Percentiles rank a stretch among this genome's conserved stretches.
These are phyloP conservation scores for Spinellus fusiger DNA, from an alignment of 192 early-diverging fungal genomes.

Conservation along the genomic window DNA sequence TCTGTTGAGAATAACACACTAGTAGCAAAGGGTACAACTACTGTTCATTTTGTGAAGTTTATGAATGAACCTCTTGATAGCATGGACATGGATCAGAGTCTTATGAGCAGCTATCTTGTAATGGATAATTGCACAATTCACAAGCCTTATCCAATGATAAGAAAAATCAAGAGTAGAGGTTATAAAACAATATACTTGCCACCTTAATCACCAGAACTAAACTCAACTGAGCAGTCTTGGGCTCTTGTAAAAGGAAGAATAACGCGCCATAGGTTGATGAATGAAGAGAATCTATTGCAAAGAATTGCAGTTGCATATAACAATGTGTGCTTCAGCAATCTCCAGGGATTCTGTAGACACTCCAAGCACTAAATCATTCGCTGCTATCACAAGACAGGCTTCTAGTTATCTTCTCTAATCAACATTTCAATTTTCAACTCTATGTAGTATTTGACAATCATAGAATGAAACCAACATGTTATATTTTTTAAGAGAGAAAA, in stretches of 20 bases:
- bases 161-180: conserved; percentile 4
- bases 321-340: conserved; percentile 4
- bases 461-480: too few species aligned
- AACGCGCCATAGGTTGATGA: conserved; percentile 5
- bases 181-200: conserved; percentile 14
- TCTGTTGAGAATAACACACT: background rate
- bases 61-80: background rate
- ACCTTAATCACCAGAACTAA: conserved; percentile 12
- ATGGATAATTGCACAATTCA: conserved; percentile 22
- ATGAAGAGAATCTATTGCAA: background rate
- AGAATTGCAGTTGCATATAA: conserved; percentile 3
- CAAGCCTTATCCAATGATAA: conserved; percentile 6
- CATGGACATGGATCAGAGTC: background rate
- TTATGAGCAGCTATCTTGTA: conserved; percentile 8
- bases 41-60: conserved; percentile 3
- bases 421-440: too few species aligned
- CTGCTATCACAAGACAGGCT: conserved; percentile 1
- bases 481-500: too few species aligned
- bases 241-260: conserved; percentile 10
- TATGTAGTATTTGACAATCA: too few species aligned
- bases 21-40: conserved; percentile 9
- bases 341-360: conserved; percentile 7
- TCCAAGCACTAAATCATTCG: conserved; percentile 6
- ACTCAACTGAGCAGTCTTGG: conserved; percentile 23
- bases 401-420: too few species aligned